Evolutionary conservation across 1,284 basidiomycete genomes (phyloP).

Genomic region (Cutaneotrichosporon spelunceum): DNA sequence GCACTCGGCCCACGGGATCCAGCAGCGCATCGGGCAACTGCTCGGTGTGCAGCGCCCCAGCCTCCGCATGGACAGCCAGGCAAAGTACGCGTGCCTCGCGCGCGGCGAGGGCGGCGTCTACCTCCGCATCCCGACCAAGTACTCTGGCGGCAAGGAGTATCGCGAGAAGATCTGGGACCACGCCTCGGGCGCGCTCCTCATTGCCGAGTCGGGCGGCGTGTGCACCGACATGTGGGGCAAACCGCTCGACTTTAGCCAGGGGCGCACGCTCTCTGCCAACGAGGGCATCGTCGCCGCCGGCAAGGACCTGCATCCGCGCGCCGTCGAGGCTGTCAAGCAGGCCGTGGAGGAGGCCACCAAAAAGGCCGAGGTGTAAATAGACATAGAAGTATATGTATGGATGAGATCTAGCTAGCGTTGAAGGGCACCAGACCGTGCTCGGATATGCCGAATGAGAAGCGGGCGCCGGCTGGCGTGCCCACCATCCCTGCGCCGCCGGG

Average conservation of each 20-base stretch:
- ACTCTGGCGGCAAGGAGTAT: slow-evolving; percentile 64
- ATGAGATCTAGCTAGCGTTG: neutral
- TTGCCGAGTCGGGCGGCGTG: slow-evolving; percentile 83
- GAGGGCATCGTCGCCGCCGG: slow-evolving; percentile 79
- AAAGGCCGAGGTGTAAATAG: neutral
- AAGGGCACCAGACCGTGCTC: slow-evolving; percentile 34
- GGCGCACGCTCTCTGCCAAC: slow-evolving; percentile 80
- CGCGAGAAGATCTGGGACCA: slow-evolving; percentile 96
- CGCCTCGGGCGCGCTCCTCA: slow-evolving; percentile 78
- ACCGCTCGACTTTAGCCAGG: slow-evolving; percentile 79
- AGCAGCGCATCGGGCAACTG: slow-evolving; percentile 67
- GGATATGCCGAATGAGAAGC: slow-evolving; percentile 34
- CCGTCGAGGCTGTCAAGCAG: slow-evolving; percentile 71
- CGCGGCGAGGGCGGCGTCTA: slow-evolving; percentile 88
- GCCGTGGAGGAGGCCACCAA: slow-evolving; percentile 56
- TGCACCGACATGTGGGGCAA: slow-evolving; percentile 79
- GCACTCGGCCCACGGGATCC: slow-evolving; percentile 83
- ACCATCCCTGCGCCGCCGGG: slow-evolving; percentile 22
- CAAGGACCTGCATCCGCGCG: slow-evolving; percentile 62
- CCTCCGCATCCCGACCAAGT: slow-evolving; percentile 76
- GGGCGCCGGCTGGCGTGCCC: slow-evolving; percentile 25
- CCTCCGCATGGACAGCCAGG: slow-evolving; percentile 94
- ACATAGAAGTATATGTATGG: slow-evolving; percentile 4
- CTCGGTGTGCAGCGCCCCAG: slow-evolving; percentile 64
- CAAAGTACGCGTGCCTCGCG: slow-evolving; percentile 86